phyloP scores from a whole-genome alignment of 805 yeast species.

The Spathaspora arborariae region DNA sequence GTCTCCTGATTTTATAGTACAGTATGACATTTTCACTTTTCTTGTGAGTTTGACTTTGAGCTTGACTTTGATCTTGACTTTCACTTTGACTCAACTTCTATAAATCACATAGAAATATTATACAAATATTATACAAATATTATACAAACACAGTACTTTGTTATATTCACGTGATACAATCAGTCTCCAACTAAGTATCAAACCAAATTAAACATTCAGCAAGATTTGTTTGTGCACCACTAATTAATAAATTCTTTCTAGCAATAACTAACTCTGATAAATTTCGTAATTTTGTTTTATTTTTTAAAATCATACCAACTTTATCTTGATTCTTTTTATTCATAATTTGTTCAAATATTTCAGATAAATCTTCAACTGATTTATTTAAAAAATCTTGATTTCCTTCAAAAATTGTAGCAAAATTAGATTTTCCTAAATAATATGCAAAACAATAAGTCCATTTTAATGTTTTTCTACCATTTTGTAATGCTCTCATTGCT shows the following conservation, averaged over 20 bases:
- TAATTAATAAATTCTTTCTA: slow-evolving; percentile 39
- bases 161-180: background rate
- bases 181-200: slow-evolving; percentile 8
- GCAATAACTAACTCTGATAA: slow-evolving; percentile 39
- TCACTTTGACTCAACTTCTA: too few relatives aligned
- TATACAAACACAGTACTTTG: too few relatives aligned
- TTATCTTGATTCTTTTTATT: slow-evolving; percentile 21
- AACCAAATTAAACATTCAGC: slow-evolving; percentile 27
- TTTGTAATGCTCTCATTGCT: slow-evolving; percentile 58
- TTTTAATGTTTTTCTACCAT: slow-evolving; percentile 72
- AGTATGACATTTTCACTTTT: too few relatives aligned
- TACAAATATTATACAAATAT: too few relatives aligned
- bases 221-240: slow-evolving; percentile 42
- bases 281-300: slow-evolving; percentile 38
- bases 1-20: too few relatives aligned
- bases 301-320: slow-evolving; percentile 29
- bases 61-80: too few relatives aligned
- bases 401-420: slow-evolving; percentile 62
- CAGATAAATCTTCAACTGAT: slow-evolving; percentile 68
- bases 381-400: slow-evolving; percentile 61
- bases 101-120: too few relatives aligned
- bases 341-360: slow-evolving; percentile 47
- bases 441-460: slow-evolving; percentile 89
- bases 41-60: too few relatives aligned
- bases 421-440: slow-evolving; percentile 53